Base-by-base conservation (phyloP, 2,329 filamentous ascomycete species). In the Apiospora koreana region DNA sequence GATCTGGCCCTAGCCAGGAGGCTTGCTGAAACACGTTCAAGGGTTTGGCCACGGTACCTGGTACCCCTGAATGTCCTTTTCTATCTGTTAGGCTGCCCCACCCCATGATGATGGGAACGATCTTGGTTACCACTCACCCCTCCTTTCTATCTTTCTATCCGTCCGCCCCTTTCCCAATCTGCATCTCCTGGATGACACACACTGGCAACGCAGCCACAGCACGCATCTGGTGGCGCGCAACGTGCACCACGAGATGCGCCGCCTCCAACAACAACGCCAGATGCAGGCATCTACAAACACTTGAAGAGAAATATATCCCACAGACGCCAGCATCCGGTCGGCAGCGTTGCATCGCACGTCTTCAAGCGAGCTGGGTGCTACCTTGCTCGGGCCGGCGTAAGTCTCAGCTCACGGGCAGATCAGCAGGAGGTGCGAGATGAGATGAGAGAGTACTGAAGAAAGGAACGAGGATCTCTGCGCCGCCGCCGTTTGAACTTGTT, bases 321-420 rank as follows among this genome's bases (percentile, higher is more conserved):
- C 54, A 62, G 28, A 62, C 18, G 54, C 54, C 54, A 62, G 54
- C 54, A 62, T 38, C 54, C 54, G 54, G 21, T 18, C 54, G 54
- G 31, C 54, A 62, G 54, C 31, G 31, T 62, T 23, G 31, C 35
- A 69, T 45, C 25, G 38, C 31, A 64, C 43, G 31, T 38, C 48
- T 38, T 25, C 50, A 48, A 65, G 54, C 54, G 68, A 69, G 68
- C 41, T 45, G 54, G 65, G 28, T 69, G 21, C 9, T 31, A 69
- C 54, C 68, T 64, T 41, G 45, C 67, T 41, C 43, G 50, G 54
- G 28, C 54, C 54, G 54, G 54, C 31, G 31, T 28, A 62, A 62
- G 54, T 38, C 54, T 35, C 50, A 35, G 28, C 50, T 35, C 25
- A 54, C 45, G 18, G n/a, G 66, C 25, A 9, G 28, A 68, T 23